phyloP scores from a whole-genome alignment of 2,329 filamentous ascomycete species.

The Exophiala sp. region DNA sequence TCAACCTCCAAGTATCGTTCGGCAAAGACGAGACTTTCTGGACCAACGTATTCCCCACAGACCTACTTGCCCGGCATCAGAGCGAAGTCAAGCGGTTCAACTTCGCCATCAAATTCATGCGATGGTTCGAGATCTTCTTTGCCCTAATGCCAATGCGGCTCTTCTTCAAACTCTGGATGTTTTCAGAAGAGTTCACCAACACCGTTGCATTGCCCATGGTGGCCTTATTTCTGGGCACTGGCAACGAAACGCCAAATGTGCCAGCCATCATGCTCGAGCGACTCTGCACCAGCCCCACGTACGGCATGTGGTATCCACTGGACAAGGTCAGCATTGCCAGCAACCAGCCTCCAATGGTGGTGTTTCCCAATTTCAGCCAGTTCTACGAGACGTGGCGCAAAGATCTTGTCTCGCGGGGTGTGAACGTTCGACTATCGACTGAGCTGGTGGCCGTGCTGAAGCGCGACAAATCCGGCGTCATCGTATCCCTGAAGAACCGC shows the following conservation, averaged over 20 bases:
- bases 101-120: constrained; percentile 50
- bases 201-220: constrained; percentile 66
- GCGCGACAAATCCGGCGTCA: constrained; percentile 46
- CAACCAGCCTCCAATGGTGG: constrained; percentile 53
- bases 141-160: constrained; percentile 55
- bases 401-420: constrained; percentile 48
- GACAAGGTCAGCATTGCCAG: constrained; percentile 46
- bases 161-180: constrained; percentile 62
- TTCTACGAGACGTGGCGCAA: constrained; percentile 54
- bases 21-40: constrained; percentile 57
- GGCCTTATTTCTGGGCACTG: constrained; percentile 67
- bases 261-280: constrained; percentile 61
- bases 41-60: constrained; percentile 56
- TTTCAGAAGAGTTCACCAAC: constrained; percentile 64
- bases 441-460: constrained; percentile 48
- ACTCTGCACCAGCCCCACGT: constrained; percentile 53
- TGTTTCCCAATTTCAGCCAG: constrained; percentile 53
- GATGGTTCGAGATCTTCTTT: constrained; percentile 51
- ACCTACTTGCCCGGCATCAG: constrained; percentile 50
- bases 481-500: constrained; percentile 35
- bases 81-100: constrained; percentile 51
- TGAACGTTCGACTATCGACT: constrained; percentile 52
- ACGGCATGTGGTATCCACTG: constrained; percentile 56
- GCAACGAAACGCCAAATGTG: constrained; percentile 67
- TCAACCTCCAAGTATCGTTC: constrained; percentile 56